Evolutionary conservation across 1,139 yeast genomes (phyloP).

Genomic region (Protomyces inundatus): DNA sequence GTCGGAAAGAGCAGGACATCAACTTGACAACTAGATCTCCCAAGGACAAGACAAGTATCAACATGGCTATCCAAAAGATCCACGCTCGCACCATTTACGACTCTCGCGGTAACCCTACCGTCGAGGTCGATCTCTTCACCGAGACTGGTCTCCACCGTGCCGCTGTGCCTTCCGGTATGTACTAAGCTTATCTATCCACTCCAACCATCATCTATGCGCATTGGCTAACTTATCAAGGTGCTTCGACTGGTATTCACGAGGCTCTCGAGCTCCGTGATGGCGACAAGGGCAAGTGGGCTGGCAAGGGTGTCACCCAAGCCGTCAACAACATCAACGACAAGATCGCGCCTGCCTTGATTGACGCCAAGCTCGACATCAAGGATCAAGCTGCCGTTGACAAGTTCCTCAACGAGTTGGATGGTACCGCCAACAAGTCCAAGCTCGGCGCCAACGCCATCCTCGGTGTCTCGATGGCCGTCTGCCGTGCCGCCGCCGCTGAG

Average conservation of each 20-base stretch:
- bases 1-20: background rate
- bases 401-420: constrained; percentile 72
- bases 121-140: constrained; percentile 87
- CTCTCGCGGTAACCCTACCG: constrained; percentile 90
- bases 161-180: constrained; percentile 81
- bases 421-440: constrained; percentile 89
- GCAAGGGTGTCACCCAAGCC: constrained; percentile 88
- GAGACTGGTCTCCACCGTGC: constrained; percentile 83
- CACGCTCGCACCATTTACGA: constrained; percentile 92
- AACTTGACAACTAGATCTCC: background rate
- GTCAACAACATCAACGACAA: constrained; percentile 82
- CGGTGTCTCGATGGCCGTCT: constrained; percentile 89
- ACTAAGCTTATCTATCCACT: constrained; percentile 71
- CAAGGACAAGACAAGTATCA: background rate
- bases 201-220: background rate
- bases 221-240: constrained; percentile 7
- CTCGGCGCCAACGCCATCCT: constrained; percentile 94
- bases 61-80: constrained; percentile 53
- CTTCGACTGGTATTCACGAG: constrained; percentile 54
- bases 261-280: constrained; percentile 94
- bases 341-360: constrained; percentile 82
- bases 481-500: constrained; percentile 93
- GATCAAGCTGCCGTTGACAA: constrained; percentile 77
- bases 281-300: constrained; percentile 89
- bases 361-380: constrained; percentile 66